Conservation (phyloP, 2,329 filamentous ascomycete genomes). For the Xylaria sp. region DNA sequence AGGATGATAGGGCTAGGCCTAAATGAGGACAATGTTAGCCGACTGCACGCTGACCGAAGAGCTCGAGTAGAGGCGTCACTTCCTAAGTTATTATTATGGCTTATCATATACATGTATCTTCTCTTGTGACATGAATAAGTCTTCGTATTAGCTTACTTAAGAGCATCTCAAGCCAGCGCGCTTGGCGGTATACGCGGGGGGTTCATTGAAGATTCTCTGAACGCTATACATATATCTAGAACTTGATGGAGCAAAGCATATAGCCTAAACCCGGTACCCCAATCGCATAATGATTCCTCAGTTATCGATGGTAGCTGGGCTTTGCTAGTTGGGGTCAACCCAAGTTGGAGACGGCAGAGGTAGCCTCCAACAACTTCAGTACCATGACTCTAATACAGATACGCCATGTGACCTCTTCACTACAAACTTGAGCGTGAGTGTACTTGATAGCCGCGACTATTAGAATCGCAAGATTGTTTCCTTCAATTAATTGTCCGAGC, state of each 20-base stretch:
- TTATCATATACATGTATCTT: background rate
- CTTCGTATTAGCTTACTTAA: background rate
- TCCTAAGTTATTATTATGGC: background rate
- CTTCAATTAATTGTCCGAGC: background rate
- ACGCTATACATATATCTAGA: background rate
- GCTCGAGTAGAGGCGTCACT: background rate
- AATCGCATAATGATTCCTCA: slow-evolving; percentile 6
- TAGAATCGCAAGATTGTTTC: background rate
- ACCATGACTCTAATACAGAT: background rate
- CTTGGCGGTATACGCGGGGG: too few relatives aligned
- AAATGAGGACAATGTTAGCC: background rate
- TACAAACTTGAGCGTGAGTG: background rate
- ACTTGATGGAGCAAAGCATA: slow-evolving; percentile 11
- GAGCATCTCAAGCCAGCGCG: background rate
- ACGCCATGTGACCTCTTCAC: slow-evolving; percentile 5
- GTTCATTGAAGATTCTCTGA: background rate
- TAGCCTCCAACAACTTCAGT: slow-evolving; percentile 5
- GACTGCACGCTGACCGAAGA: background rate
- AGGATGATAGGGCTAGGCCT: background rate
- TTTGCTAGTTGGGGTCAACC: slow-evolving; percentile 10
- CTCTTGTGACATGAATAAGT: background rate
- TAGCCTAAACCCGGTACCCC: slow-evolving; percentile 29
- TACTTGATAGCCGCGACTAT: background rate
- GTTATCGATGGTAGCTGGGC: slow-evolving; percentile 6
- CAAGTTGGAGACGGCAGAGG: slow-evolving; percentile 8